Evolutionary conservation across 768 basidiomycete genomes (phyloP).

Genomic region (Psilocybe tampanensis): DNA sequence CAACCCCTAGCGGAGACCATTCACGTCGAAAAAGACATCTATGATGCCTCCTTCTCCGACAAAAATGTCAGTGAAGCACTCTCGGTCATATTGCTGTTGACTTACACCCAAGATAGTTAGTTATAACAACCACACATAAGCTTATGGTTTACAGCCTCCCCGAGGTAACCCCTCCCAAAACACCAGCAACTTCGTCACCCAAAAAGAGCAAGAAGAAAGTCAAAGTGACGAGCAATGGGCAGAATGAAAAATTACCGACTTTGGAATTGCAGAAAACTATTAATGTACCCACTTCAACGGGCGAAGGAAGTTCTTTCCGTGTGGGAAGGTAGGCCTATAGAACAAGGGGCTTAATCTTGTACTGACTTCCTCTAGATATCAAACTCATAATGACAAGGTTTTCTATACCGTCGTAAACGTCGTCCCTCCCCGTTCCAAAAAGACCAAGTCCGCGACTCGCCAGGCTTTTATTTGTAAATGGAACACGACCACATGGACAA

Average conservation of each 20-base stretch:
- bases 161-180: constrained; percentile 11
- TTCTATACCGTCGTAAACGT: constrained; percentile 79
- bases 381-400: constrained; percentile 50
- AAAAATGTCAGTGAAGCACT: constrained; percentile 46
- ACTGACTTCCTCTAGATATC: constrained; percentile 43
- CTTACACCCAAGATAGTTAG: constrained; percentile 46
- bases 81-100: not conserved
- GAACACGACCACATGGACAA: constrained; percentile 71
- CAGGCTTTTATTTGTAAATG: constrained; percentile 73
- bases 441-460: constrained; percentile 54
- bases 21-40: constrained; percentile 76
- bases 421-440: constrained; percentile 56
- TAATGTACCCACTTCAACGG: constrained; percentile 52
- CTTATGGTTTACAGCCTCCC: constrained; percentile 68
- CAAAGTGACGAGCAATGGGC: constrained; percentile 21
- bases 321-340: constrained; percentile 49
- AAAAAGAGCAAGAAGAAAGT: constrained; percentile 48
- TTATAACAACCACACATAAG: constrained; percentile 65
- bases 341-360: not conserved
- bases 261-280: constrained; percentile 53
- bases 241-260: constrained; percentile 18
- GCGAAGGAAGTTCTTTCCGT: constrained; percentile 63
- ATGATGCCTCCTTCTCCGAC: constrained; percentile 79
- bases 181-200: constrained; percentile 12
- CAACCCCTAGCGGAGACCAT: constrained; percentile 49